Evolutionary conservation across 805 yeast species (phyloP), one percentile per base, ranked within the genome.

Genomic region (Suhomyces faveliae): DNA sequence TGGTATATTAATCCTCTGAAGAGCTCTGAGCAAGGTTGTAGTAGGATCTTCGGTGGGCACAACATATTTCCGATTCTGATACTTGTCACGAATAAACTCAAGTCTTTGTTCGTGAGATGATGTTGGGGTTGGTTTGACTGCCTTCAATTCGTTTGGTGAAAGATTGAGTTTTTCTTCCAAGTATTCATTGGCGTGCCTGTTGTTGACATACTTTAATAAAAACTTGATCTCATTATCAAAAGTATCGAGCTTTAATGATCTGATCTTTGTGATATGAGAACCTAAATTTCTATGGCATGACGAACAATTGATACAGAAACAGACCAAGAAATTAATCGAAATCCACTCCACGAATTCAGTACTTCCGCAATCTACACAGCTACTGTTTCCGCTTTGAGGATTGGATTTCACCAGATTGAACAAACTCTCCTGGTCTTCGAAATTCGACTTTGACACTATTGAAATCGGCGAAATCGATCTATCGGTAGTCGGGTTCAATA

Each of bases 281-380:
- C 97, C 97, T 61, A 92, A 65, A 17, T 89, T 83, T 47, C 97
- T 73, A 64, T 91, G 97, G n/a, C 84, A 83, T 0, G 96, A 90
- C 0, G 96, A 83, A 58, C 98, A 91, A 43, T 84, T 82, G 40
- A 89, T 84, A 64, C 98, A 91, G 21, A 92, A 71, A 3, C 85
- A 80, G 23, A 83, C 81, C 46, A 89, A 66, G 37, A 85, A 65
- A 57, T 87, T 90, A 49, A 89, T 73, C 0, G 96, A 87, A 3
- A 92, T 78, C 97, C 97, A 91, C 55, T 90, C 96, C 12, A 87
- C 95, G 11, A 78, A 68, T 12, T 76, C 80, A 0, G 65, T 58
- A 2, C 81, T 60, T 0, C 85, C 84, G 70, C 98, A 91, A 59
- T 91, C 98, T 11, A 88, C 87, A 66, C 98, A 91, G 2, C 54